Conservation (phyloP, 805 yeast species). For the Wickerhamomyces chaumierensis region DNA sequence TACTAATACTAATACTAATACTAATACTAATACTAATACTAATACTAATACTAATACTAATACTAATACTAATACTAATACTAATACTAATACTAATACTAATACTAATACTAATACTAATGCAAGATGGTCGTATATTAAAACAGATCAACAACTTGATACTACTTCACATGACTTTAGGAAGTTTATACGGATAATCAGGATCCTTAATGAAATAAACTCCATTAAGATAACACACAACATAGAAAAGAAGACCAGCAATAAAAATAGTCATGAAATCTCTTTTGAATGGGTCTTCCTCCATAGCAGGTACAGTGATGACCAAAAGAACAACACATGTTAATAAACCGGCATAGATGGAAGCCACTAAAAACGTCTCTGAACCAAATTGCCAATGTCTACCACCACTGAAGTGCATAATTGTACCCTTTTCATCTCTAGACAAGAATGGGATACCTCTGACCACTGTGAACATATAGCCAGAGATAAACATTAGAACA, state of each 20-base stretch:
- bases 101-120: no score
- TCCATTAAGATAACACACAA: slow-evolving; percentile 10
- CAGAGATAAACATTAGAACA: slow-evolving; percentile 40
- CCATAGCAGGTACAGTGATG: slow-evolving; percentile 21
- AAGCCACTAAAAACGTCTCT: slow-evolving; percentile 45
- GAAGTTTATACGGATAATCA: slow-evolving; percentile 11
- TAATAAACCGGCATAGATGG: slow-evolving; percentile 37
- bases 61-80: no score
- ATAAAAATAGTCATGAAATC: slow-evolving; percentile 4
- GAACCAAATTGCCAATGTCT: slow-evolving; percentile 58
- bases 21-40: no score
- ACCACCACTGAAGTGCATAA: slow-evolving; percentile 56
- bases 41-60: no score
- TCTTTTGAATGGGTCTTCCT: slow-evolving; percentile 6
- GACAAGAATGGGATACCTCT: slow-evolving; percentile 55
- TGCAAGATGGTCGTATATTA: slow-evolving; percentile 8
- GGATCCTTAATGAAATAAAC: slow-evolving; percentile 12
- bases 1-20: no score
- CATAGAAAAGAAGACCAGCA: slow-evolving; percentile 10
- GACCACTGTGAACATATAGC: slow-evolving; percentile 53
- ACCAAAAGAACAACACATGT: slow-evolving; percentile 29
- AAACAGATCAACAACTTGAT: no score
- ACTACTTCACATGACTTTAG: no score
- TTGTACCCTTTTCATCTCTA: slow-evolving; percentile 33
- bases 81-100: no score